Conservation (phyloP, 306 rosid species). For the Notholithocarpus densiflorus region DNA sequence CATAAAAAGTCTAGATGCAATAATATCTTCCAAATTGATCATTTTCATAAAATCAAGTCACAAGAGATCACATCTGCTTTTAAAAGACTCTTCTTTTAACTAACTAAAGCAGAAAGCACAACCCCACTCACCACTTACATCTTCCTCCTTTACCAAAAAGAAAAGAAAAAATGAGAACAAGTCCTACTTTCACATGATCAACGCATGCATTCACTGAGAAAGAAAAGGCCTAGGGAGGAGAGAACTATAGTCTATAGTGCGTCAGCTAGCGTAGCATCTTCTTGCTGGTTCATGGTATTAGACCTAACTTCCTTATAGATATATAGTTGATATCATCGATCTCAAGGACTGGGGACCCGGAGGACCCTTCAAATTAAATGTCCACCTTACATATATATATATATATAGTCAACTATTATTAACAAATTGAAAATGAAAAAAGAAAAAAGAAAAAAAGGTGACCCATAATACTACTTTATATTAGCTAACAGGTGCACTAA, state of each 20-base stretch:
- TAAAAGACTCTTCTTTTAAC: neutral
- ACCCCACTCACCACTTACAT: slow-evolving; percentile 6
- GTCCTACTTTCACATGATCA: neutral
- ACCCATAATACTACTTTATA: too few species aligned
- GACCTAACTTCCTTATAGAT: neutral
- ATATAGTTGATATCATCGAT: neutral
- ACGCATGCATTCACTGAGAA: neutral
- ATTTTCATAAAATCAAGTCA: slow-evolving; percentile 4
- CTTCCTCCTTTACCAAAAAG: neutral
- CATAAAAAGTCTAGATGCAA: neutral
- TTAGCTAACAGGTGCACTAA: neutral
- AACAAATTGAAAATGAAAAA: neutral
- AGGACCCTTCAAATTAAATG: neutral
- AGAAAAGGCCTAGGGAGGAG: neutral
- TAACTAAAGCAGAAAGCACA: slow-evolving; percentile 4
- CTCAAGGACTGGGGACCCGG: neutral
- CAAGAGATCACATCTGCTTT: slow-evolving; percentile 14
- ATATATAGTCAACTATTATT: neutral
- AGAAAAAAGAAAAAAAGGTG: too few species aligned
- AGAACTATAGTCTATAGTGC: neutral
- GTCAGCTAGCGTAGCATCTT: neutral
- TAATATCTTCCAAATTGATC: neutral
- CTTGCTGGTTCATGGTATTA: neutral
- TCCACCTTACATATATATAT: neutral
- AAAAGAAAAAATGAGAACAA: neutral